Evolutionary conservation across 192 early-diverging fungal genomes (phyloP).

Genomic region (Diversispora epigaea): DNA sequence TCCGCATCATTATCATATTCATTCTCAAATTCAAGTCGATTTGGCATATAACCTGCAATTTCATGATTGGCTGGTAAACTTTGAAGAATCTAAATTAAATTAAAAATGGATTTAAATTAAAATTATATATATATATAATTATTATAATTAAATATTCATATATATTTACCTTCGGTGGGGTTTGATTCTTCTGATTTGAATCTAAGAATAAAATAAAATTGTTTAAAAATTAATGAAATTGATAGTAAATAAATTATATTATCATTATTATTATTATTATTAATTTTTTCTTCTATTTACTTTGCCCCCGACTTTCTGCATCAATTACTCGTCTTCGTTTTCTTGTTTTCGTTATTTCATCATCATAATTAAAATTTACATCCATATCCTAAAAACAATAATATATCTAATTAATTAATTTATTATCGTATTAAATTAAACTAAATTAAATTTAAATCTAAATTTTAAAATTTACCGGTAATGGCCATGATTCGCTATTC

Average conservation of each 20-base stretch:
- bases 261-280: no score
- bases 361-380: slow-evolving; percentile 60
- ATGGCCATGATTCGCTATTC: slow-evolving; percentile 72
- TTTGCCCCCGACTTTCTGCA: slow-evolving; percentile 34
- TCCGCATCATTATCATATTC: slow-evolving; percentile 97
- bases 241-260: no score
- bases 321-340: slow-evolving; percentile 39
- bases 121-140: no score
- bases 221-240: no score
- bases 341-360: slow-evolving; percentile 42
- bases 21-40: slow-evolving; percentile 92
- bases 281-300: no score
- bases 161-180: not conserved
- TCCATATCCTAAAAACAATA: slow-evolving; percentile 62
- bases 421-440: not conserved
- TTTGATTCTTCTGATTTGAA: not conserved
- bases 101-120: no score
- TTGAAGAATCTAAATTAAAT: slow-evolving; percentile 58
- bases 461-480: slow-evolving; percentile 60
- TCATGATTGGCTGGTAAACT: slow-evolving; percentile 93
- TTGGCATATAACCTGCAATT: slow-evolving; percentile 97
- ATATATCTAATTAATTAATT: slow-evolving; percentile 14
- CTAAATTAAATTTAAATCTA: not conserved
- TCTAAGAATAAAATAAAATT: slow-evolving; percentile 2
- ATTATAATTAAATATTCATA: no score